Percentiles rank a stretch among this genome's conserved stretches.
Conservation (phyloP, 805 yeast genomes). For the Priceomyces castillae region DNA sequence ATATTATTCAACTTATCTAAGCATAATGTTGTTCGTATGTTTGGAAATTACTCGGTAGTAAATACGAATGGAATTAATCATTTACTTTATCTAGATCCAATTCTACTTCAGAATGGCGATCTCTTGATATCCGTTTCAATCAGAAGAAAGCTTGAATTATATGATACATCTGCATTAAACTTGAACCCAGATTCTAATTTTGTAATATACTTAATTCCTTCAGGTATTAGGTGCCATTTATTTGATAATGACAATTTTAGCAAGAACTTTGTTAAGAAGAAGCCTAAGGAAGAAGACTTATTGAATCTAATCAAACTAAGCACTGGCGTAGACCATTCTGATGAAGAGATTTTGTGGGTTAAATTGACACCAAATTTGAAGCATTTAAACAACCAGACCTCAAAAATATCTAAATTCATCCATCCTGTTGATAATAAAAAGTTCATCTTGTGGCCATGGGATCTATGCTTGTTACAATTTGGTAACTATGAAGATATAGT, state of each 20-base stretch:
- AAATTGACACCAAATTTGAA: constrained; percentile 64
- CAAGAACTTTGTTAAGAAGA: constrained; percentile 17
- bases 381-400: constrained; percentile 67
- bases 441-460: constrained; percentile 70
- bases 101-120: constrained; percentile 38
- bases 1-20: constrained; percentile 32
- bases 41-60: constrained; percentile 38
- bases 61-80: constrained; percentile 9
- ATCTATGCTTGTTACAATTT: constrained; percentile 59
- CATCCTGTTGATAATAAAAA: constrained; percentile 52
- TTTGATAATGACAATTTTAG: constrained; percentile 25
- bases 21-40: constrained; percentile 23
- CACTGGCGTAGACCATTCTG: constrained; percentile 30
- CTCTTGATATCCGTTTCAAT: constrained; percentile 30
- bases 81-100: constrained; percentile 35
- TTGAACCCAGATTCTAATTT: constrained; percentile 18
- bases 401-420: constrained; percentile 56
- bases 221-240: constrained; percentile 43
- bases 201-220: constrained; percentile 39
- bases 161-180: constrained; percentile 10
- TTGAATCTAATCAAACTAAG: constrained; percentile 32
- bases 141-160: constrained; percentile 24
- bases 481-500: constrained; percentile 24
- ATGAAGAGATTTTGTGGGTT: constrained; percentile 50
- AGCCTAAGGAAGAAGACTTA: constrained; percentile 24